Evolutionary conservation across 2,329 filamentous ascomycete species (phyloP).

Genomic region (Blastomyces parvus): DNA sequence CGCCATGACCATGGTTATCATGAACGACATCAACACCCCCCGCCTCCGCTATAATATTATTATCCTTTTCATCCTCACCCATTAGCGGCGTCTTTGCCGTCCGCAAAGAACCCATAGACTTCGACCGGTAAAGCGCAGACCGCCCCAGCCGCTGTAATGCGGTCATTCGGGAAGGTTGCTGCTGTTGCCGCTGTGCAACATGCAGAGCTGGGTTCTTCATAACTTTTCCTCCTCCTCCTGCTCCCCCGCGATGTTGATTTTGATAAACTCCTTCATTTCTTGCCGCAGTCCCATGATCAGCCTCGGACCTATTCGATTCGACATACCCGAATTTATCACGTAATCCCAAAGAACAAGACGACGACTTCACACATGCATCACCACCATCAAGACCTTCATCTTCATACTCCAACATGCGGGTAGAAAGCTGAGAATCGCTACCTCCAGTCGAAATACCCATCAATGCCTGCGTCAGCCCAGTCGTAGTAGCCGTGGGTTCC

Average conservation of each 20-base stretch:
- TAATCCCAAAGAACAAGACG: background rate
- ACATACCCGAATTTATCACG: constrained; percentile 3
- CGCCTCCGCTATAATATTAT: background rate
- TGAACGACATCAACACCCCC: background rate
- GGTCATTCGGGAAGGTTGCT: constrained; percentile 22
- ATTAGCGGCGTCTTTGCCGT: background rate
- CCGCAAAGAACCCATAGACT: constrained; percentile 25
- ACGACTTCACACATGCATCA: background rate
- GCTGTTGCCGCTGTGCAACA: background rate
- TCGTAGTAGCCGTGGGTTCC: background rate
- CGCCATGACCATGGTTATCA: background rate
- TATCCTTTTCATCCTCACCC: background rate
- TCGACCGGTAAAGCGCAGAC: constrained; percentile 31
- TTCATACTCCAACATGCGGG: background rate
- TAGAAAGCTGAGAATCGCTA: background rate
- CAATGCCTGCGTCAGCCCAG: constrained; percentile 3
- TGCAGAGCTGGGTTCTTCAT: background rate
- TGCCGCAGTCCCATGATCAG: background rate
- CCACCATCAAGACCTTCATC: background rate
- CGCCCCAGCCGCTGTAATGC: constrained; percentile 35
- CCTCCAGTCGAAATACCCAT: background rate
- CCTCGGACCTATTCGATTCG: background rate
- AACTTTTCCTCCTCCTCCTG: background rate
- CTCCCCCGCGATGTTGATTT: background rate
- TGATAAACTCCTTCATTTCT: background rate